phyloP scores from a whole-genome alignment of 768 basidiomycete genomes.

The Termitomyces heimii region DNA sequence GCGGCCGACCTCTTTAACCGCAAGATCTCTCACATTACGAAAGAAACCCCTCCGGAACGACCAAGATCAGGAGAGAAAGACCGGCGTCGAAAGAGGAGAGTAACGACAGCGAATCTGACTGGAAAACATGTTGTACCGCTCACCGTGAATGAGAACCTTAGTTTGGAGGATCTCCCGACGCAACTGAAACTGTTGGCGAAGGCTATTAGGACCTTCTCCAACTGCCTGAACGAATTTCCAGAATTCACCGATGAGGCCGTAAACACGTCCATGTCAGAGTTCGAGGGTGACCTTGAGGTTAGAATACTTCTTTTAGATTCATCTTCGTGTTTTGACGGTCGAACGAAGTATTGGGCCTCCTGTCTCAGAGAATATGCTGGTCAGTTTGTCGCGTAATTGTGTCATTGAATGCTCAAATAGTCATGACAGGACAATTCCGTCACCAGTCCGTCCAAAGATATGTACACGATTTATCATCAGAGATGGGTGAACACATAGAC shows the following conservation, averaged over 20 bases:
- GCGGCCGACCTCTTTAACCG: conserved; percentile 73
- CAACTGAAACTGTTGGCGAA: conserved; percentile 57
- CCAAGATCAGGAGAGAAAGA: conserved; percentile 19
- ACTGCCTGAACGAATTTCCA: conserved; percentile 73
- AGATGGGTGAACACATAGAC: conserved; percentile 72
- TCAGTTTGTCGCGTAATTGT: conserved; percentile 16
- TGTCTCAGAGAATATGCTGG: conserved; percentile 62
- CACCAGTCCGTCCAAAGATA: conserved; percentile 70
- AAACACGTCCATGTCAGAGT: conserved; percentile 59
- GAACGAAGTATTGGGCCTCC: conserved; percentile 63
- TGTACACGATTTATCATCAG: conserved; percentile 66
- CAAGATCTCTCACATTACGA: conserved; percentile 42
- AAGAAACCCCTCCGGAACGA: conserved; percentile 28
- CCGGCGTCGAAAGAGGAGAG: conserved; percentile 22
- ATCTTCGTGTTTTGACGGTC: conserved; percentile 1
- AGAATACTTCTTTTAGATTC: conserved; percentile 7
- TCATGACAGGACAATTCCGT: conserved; percentile 54
- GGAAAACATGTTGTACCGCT: conserved; percentile 49
- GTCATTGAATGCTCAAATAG: background rate
- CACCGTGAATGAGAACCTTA: conserved; percentile 48
- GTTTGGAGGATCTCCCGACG: conserved; percentile 60
- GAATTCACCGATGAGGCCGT: conserved; percentile 72
- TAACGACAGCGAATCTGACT: conserved; percentile 27
- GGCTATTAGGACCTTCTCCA: conserved; percentile 64
- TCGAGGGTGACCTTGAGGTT: conserved; percentile 68